These are phyloP conservation scores for Quercus berberidifolia DNA, from an alignment of 306 rosid genomes.

Conservation along the genomic window DNA sequence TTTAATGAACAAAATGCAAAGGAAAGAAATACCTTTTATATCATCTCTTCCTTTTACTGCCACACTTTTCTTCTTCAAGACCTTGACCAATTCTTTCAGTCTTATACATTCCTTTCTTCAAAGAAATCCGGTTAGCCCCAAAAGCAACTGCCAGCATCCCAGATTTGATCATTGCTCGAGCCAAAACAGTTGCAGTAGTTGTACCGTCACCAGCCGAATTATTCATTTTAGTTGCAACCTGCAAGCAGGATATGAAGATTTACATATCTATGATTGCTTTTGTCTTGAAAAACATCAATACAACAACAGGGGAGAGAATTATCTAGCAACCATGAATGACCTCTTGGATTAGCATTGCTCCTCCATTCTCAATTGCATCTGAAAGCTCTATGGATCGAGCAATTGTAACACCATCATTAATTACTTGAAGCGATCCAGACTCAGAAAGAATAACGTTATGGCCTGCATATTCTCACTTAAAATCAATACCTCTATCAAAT, in stretches of 20 bases:
- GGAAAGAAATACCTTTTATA: background rate
- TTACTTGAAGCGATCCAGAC: slow-evolving; percentile 40
- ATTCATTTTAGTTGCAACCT: slow-evolving; percentile 96
- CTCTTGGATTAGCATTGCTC: slow-evolving; percentile 47
- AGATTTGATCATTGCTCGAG: slow-evolving; percentile 22
- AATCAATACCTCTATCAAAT: slow-evolving; percentile 5
- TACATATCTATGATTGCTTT: slow-evolving; percentile 12
- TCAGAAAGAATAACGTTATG: too few relatives aligned
- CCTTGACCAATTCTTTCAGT: too few relatives aligned
- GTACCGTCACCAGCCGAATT: slow-evolving; percentile 96
- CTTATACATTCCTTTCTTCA: too few relatives aligned
- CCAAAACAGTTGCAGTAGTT: slow-evolving; percentile 86
- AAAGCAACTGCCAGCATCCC: too few relatives aligned
- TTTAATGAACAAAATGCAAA: background rate
- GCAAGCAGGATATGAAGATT: slow-evolving; percentile 27
- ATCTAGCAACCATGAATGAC: slow-evolving; percentile 64
- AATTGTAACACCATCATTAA: slow-evolving; percentile 92
- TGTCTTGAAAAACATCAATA: slow-evolving; percentile 8
- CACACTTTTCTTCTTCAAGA: too few relatives aligned
- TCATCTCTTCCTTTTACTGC: slow-evolving; percentile 71
- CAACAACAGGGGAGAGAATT: slow-evolving; percentile 19
- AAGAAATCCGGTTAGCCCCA: too few relatives aligned
- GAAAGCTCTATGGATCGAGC: slow-evolving; percentile 83
- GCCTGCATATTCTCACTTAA: background rate
- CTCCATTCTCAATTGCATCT: slow-evolving; percentile 84